Evolutionary conservation across 2,329 filamentous ascomycete genomes (phyloP), one percentile per base, ranked within the genome.

Genomic region (Aspergillus novofumigatus): DNA sequence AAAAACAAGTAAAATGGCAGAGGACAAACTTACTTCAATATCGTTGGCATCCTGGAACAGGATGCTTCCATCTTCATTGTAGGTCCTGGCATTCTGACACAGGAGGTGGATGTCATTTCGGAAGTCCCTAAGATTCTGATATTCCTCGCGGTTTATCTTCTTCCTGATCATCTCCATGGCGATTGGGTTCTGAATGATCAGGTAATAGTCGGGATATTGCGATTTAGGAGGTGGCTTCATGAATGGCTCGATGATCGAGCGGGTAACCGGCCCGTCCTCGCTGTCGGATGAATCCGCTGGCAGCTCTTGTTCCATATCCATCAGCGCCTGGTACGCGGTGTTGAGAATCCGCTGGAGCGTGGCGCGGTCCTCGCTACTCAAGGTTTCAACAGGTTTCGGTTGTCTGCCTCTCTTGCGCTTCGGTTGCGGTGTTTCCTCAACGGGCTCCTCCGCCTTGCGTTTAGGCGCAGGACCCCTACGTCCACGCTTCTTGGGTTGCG

Each of bases 71-170:
- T 97, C 94, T 75, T 99, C 95, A 69, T 99, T 99, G 80, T 96
- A 99, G 2, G 90, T 94, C 72, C 91, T 86, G 63, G 93, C 96
- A 74, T 99, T 99, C 71, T 83, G 86, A 73, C 92, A 94, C 75
- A 99, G 84, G 61, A 93, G 78, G 52, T 86, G 85, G 61, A 99
- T 87, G 69, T 99, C 95, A 64, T 84, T 86, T 55, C 86, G 84
- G 81, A 99, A 86, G 65, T 92, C 90, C 69, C 84, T 86, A 59
- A 97, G 77, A 68, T 84, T 89, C 65, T 85, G 86, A 75, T 99
- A 99, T 70, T 97, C 91, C 69, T 95, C 91, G 75, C 91, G 93
- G 80, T 96, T 97, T 78, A 99, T 96, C 80, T 91, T 93, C 72
- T 89, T 90, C 72, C 91, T 86, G 69, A 99, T 96, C 72, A 92